Percentiles rank a stretch among this genome's conserved stretches.
phyloP scores from a whole-genome alignment of 169 alveolate species.

The Pseudocohnilembus persalinus region DNA sequence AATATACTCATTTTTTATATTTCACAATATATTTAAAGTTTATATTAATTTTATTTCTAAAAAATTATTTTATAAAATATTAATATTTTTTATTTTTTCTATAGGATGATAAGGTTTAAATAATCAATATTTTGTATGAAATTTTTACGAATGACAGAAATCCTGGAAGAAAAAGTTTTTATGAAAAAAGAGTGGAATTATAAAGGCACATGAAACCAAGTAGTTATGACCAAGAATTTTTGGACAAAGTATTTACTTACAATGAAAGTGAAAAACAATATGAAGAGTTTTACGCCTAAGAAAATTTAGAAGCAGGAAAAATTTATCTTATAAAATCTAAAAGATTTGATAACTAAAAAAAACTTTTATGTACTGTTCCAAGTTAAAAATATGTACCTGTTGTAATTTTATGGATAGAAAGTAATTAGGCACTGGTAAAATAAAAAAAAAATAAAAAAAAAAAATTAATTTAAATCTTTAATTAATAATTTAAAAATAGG shows the following conservation, averaged over 20 bases:
- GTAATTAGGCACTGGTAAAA: background rate
- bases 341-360: background rate
- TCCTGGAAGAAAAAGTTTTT: background rate
- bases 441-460: no score
- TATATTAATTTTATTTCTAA: background rate
- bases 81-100: no score
- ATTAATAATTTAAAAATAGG: background rate
- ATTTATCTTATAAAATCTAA: background rate
- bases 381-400: background rate
- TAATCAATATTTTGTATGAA: background rate
- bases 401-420: background rate
- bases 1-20: no score
- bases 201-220: background rate
- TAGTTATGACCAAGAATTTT: background rate
- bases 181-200: background rate
- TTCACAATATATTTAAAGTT: background rate
- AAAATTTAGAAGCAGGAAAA: background rate
- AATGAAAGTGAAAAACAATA: no score
- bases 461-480: no score
- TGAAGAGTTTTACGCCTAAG: background rate
- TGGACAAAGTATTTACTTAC: background rate
- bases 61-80: no score
- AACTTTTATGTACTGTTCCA: no score
- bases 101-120: background rate
- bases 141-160: background rate